Evolutionary conservation across 129 eudicot species (phyloP).

Genomic region (Centaurea solstitialis): DNA sequence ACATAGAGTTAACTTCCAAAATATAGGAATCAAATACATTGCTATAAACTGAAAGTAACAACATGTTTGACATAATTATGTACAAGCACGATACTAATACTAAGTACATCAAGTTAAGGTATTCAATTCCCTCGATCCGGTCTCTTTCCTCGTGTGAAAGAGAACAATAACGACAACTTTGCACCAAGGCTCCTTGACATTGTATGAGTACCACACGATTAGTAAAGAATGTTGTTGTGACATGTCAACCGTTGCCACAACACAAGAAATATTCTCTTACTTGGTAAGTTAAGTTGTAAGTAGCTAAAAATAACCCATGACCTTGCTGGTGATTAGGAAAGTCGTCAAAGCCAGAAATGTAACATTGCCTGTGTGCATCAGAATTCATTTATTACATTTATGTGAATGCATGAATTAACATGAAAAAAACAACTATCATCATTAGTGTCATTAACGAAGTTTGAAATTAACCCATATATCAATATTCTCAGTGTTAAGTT

Average conservation of each 20-base stretch:
- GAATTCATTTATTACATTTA: background rate
- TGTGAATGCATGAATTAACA: background rate
- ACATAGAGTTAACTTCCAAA: background rate
- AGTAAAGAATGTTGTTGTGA: slow-evolving; percentile 17
- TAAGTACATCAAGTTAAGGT: slow-evolving; percentile 9
- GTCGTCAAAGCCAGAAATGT: slow-evolving; percentile 69
- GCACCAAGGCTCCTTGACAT: slow-evolving; percentile 22
- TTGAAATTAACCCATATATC: background rate
- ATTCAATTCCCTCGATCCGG: slow-evolving; percentile 21
- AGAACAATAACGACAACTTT: slow-evolving; percentile 15
- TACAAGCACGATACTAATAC: slow-evolving; percentile 27
- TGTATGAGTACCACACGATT: slow-evolving; percentile 12
- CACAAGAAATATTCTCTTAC: slow-evolving; percentile 35
- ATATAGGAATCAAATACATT: background rate
- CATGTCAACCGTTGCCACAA: slow-evolving; percentile 31
- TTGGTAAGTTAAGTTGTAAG: slow-evolving; percentile 20
- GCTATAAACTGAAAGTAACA: slow-evolving; percentile 20
- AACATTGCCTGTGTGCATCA: slow-evolving; percentile 64
- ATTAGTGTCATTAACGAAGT: background rate
- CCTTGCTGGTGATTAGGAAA: slow-evolving; percentile 10
- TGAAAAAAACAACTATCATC: background rate
- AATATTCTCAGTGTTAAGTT: background rate
- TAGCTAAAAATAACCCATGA: slow-evolving; percentile 13
- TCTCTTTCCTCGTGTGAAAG: slow-evolving; percentile 13
- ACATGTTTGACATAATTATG: slow-evolving; percentile 21